Evolutionary conservation across 2,329 filamentous ascomycete genomes (phyloP).

Genomic region (Ophiosphaerella narmari): DNA sequence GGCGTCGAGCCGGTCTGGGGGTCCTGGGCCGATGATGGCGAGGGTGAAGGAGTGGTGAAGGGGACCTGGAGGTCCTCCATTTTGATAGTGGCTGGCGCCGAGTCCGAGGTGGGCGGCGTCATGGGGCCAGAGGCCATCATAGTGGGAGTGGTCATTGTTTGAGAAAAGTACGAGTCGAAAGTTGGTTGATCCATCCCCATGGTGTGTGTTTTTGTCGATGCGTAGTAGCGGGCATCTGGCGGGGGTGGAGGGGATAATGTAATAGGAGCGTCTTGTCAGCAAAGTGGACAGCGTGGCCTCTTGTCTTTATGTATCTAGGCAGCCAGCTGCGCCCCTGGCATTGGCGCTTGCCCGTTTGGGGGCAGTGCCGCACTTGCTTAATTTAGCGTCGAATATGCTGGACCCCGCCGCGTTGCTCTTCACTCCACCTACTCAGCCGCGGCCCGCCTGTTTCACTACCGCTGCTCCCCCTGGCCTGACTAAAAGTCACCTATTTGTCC

Average conservation of each 20-base stretch:
- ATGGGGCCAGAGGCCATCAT: slow-evolving; percentile 30
- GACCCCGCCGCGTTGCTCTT: slow-evolving; percentile 6
- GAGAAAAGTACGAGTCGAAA: slow-evolving; percentile 25
- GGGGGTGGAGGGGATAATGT: slow-evolving; percentile 29
- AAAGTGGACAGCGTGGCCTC: slow-evolving; percentile 36
- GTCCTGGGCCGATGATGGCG: slow-evolving; percentile 20
- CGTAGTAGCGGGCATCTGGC: slow-evolving; percentile 38
- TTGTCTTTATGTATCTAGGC: slow-evolving; percentile 41
- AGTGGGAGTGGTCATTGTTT: slow-evolving; percentile 29
- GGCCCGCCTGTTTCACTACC: slow-evolving; percentile 35
- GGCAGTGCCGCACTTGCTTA: slow-evolving; percentile 12
- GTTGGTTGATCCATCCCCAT: slow-evolving; percentile 34
- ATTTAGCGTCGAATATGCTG: slow-evolving; percentile 17
- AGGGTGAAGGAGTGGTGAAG: slow-evolving; percentile 27
- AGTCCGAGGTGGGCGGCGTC: slow-evolving; percentile 27
- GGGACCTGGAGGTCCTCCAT: slow-evolving; percentile 47
- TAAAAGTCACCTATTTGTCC: neutral
- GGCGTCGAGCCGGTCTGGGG: slow-evolving; percentile 26
- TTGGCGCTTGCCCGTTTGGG: slow-evolving; percentile 15
- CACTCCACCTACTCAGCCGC: slow-evolving; percentile 28
- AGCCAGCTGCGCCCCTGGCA: slow-evolving; percentile 23
- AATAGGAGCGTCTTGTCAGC: slow-evolving; percentile 34
- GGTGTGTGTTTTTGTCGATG: slow-evolving; percentile 29
- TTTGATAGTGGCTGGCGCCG: slow-evolving; percentile 45
- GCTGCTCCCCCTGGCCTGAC: slow-evolving; percentile 8